Evolutionary conservation across 805 yeast species (phyloP).

Genomic region (Kodamaea sagamina): DNA sequence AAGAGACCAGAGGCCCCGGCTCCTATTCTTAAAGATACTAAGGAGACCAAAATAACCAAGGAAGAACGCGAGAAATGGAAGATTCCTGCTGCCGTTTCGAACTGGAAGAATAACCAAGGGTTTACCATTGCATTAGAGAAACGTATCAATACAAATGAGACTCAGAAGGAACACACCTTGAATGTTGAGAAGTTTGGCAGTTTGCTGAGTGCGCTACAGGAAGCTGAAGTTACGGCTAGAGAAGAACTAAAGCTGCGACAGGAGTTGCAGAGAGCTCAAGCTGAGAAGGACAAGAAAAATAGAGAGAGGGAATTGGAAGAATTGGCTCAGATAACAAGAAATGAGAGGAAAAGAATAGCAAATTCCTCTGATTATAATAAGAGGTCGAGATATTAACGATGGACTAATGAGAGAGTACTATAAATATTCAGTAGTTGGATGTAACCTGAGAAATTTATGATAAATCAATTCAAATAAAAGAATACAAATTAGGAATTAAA

Average conservation of each 20-base stretch:
- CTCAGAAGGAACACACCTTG: constrained; percentile 38
- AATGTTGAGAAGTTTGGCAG: constrained; percentile 60
- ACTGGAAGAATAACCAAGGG: constrained; percentile 95
- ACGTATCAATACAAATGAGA: constrained; percentile 42
- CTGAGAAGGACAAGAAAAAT: constrained; percentile 29
- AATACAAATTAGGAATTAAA: too few relatives aligned
- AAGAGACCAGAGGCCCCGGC: constrained; percentile 59
- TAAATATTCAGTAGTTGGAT: too few relatives aligned
- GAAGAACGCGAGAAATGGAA: constrained; percentile 81
- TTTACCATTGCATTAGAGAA: constrained; percentile 80
- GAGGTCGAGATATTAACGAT: constrained; percentile 1
- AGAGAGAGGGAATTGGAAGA: constrained; percentile 30
- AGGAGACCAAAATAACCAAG: constrained; percentile 48
- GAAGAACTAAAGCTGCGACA: constrained; percentile 22
- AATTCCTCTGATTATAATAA: background rate
- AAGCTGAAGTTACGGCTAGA: constrained; percentile 30
- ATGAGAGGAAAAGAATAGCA: constrained; percentile 21
- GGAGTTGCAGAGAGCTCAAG: constrained; percentile 25
- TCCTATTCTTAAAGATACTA: constrained; percentile 58
- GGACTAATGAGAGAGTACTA: too few relatives aligned
- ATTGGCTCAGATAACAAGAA: constrained; percentile 26
- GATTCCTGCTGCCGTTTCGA: constrained; percentile 88
- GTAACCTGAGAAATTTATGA: too few relatives aligned
- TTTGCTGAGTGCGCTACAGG: constrained; percentile 70
- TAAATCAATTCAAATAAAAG: too few relatives aligned